phyloP scores from a whole-genome alignment of 805 yeast genomes.

The Suhomyces kilbournensis region DNA sequence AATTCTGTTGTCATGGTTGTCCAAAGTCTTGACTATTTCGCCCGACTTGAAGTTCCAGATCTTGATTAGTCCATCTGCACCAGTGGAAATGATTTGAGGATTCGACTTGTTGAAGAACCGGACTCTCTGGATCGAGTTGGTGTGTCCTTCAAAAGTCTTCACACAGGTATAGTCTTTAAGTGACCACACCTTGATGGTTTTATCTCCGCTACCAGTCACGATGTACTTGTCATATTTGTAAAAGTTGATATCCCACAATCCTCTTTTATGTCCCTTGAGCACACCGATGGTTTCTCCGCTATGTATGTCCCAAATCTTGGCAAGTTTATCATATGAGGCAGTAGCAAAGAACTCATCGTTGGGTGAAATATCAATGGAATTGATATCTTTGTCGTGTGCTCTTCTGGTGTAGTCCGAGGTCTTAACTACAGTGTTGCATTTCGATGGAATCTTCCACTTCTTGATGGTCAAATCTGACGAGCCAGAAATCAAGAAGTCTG shows the following conservation, averaged over 20 bases:
- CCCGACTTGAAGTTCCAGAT: slow-evolving; percentile 77
- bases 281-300: slow-evolving; percentile 87
- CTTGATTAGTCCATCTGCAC: slow-evolving; percentile 93
- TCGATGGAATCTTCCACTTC: slow-evolving; percentile 72
- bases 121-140: slow-evolving; percentile 86
- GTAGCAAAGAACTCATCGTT: slow-evolving; percentile 86
- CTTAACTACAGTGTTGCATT: slow-evolving; percentile 38
- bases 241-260: slow-evolving; percentile 88
- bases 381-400: slow-evolving; percentile 96
- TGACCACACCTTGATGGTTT: slow-evolving; percentile 86
- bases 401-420: slow-evolving; percentile 84
- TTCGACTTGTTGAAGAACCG: slow-evolving; percentile 60
- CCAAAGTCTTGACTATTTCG: slow-evolving; percentile 80
- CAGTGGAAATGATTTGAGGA: slow-evolving; percentile 69
- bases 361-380: slow-evolving; percentile 85
- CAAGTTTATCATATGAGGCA: slow-evolving; percentile 90
- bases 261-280: slow-evolving; percentile 87
- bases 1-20: slow-evolving; percentile 87
- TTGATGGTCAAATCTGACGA: slow-evolving; percentile 82
- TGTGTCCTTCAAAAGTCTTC: slow-evolving; percentile 89
- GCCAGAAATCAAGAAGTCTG: slow-evolving; percentile 76
- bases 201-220: slow-evolving; percentile 89
- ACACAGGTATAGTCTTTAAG: slow-evolving; percentile 70
- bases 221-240: slow-evolving; percentile 74
- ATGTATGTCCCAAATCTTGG: slow-evolving; percentile 82